Conservation (phyloP, 495 filamentous ascomycete species). For the Elasticomyces elasticus region DNA sequence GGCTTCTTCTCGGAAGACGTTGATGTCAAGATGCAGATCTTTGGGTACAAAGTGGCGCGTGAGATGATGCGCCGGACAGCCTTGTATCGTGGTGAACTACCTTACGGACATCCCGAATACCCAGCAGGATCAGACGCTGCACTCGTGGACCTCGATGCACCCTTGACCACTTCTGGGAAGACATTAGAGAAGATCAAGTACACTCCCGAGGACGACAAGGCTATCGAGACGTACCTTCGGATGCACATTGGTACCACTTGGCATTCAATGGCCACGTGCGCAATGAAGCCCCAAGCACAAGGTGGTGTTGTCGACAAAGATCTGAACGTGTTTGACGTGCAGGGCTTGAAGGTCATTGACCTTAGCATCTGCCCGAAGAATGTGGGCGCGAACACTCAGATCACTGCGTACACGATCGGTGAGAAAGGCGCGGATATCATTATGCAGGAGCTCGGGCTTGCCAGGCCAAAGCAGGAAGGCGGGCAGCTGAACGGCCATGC, state of each 20-base stretch:
- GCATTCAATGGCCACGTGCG: slow-evolving; percentile 42
- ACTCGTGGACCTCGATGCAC: background rate
- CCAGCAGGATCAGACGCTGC: slow-evolving; percentile 35
- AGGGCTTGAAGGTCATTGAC: slow-evolving; percentile 40
- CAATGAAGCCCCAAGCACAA: slow-evolving; percentile 34
- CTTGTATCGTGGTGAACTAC: slow-evolving; percentile 45
- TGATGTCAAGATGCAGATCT: slow-evolving; percentile 34
- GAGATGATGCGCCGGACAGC: slow-evolving; percentile 46
- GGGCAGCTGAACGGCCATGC: background rate
- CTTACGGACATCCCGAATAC: slow-evolving; percentile 42
- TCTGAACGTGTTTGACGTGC: slow-evolving; percentile 41
- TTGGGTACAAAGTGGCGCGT: slow-evolving; percentile 28
- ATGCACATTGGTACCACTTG: slow-evolving; percentile 38
- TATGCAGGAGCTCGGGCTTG: slow-evolving; percentile 38
- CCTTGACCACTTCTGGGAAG: background rate
- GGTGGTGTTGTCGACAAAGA: slow-evolving; percentile 43
- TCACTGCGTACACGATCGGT: slow-evolving; percentile 47
- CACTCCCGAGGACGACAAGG: slow-evolving; percentile 42
- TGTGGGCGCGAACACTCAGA: slow-evolving; percentile 52
- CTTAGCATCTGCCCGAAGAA: slow-evolving; percentile 45
- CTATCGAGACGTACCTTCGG: slow-evolving; percentile 38
- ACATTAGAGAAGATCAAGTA: slow-evolving; percentile 26
- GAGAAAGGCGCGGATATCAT: slow-evolving; percentile 54
- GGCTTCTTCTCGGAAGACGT: slow-evolving; percentile 25
- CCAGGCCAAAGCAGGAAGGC: background rate